Percentiles rank a stretch among this genome's conserved stretches.
Evolutionary conservation across 768 basidiomycete genomes (phyloP).

Genomic region (Fibroporia radiculosa): DNA sequence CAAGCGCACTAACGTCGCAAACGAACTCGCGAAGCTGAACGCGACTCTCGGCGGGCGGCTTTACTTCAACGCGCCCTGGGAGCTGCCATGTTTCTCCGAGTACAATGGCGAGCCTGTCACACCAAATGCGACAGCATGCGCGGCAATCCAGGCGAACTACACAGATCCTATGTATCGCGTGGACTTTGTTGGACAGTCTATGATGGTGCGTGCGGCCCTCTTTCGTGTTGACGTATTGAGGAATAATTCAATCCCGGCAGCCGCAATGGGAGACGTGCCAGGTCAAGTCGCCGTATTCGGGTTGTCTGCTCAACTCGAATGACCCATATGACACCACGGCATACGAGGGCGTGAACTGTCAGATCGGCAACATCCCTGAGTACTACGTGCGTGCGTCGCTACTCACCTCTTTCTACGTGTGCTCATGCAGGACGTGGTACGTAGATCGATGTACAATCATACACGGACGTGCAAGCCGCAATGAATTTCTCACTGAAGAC

Average conservation of each 20-base stretch:
- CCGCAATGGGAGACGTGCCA: conserved; percentile 55
- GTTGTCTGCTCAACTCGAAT: conserved; percentile 39
- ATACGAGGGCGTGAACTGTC: conserved; percentile 14
- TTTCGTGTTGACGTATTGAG: not conserved
- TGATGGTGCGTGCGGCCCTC: conserved; percentile 17
- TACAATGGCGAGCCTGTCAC: conserved; percentile 16
- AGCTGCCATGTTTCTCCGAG: conserved; percentile 25
- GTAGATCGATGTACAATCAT: conserved; percentile 20
- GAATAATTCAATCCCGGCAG: conserved; percentile 9
- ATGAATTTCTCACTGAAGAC: conserved; percentile 18
- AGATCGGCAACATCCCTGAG: conserved; percentile 19
- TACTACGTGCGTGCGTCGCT: conserved; percentile 17
- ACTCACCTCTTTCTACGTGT: not conserved
- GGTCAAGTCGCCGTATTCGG: conserved; percentile 18
- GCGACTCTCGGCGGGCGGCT: conserved; percentile 25
- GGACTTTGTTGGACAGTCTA: conserved; percentile 21
- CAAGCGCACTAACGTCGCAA: not conserved
- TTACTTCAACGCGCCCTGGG: conserved; percentile 20
- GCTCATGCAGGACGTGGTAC: not conserved
- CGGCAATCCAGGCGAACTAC: conserved; percentile 23
- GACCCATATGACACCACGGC: conserved; percentile 18
- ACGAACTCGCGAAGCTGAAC: conserved; percentile 18
- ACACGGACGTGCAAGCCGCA: conserved; percentile 20
- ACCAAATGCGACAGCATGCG: conserved; percentile 19
- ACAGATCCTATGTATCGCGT: conserved; percentile 19